Conservation (phyloP, 1,284 basidiomycete species). For the Coriolopsis trogii region DNA sequence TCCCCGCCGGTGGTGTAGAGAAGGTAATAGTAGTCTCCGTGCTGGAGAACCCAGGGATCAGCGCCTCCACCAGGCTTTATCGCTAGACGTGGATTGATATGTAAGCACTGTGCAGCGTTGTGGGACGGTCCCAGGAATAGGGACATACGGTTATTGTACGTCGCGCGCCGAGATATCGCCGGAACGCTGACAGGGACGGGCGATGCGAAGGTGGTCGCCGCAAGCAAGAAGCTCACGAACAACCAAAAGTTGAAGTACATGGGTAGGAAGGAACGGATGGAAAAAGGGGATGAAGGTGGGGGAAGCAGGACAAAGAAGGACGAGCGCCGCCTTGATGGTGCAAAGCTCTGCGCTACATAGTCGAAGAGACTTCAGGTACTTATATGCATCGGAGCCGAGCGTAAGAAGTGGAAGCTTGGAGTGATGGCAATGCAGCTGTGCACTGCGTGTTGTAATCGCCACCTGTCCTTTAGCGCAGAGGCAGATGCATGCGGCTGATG, state of each 20-base stretch:
- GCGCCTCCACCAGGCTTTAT: constrained; percentile 6
- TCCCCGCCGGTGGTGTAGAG: constrained; percentile 5
- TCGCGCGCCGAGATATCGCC: background rate
- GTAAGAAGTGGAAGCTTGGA: background rate
- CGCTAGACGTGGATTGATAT: background rate
- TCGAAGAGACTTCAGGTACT: no score
- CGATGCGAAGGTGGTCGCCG: background rate
- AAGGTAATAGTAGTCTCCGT: constrained; percentile 1
- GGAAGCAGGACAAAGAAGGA: background rate
- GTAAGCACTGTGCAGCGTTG: background rate
- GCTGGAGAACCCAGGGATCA: constrained; percentile 7
- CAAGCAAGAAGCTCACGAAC: background rate
- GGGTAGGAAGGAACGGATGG: background rate
- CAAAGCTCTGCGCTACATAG: no score
- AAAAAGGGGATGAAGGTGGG: no score
- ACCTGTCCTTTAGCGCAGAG: constrained; percentile 1
- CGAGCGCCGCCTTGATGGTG: no score
- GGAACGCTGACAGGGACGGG: background rate
- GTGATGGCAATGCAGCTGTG: background rate
- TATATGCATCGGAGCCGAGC: no score
- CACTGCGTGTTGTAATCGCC: background rate
- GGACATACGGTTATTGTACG: constrained; percentile 7
- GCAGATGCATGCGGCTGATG: background rate
- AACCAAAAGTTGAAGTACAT: background rate
- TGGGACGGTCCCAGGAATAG: background rate